These are phyloP conservation scores for Leishmania amazonensis DNA, from an alignment of 208 protist genomes.

Conservation along the genomic window DNA sequence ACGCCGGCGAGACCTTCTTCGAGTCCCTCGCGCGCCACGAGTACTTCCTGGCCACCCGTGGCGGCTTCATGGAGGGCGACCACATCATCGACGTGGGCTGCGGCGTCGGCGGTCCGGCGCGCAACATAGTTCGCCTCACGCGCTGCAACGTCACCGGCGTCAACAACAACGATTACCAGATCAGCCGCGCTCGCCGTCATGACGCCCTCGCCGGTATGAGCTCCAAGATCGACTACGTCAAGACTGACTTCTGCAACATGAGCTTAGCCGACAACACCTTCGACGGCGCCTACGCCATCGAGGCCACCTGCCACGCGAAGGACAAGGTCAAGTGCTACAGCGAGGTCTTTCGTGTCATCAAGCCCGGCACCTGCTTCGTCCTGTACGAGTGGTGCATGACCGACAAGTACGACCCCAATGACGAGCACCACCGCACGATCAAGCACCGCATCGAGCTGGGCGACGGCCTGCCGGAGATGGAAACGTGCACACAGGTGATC, in stretches of 20 bases:
- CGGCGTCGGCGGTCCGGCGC: conserved; percentile 95
- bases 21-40: conserved; percentile 95
- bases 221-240: conserved; percentile 81
- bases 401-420: conserved; percentile 91
- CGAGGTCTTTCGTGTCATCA: conserved; percentile 95
- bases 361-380: conserved; percentile 93
- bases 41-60: conserved; percentile 91
- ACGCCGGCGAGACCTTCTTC: conserved; percentile 87
- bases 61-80: conserved; percentile 86
- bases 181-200: conserved; percentile 82
- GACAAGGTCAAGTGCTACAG: conserved; percentile 92
- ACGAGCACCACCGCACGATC: conserved; percentile 88
- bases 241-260: conserved; percentile 96
- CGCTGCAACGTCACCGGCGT: conserved; percentile 94
- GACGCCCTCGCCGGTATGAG: conserved; percentile 70
- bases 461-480: conserved; percentile 93
- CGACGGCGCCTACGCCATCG: conserved; percentile 96
- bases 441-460: conserved; percentile 95
- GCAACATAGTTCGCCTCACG: conserved; percentile 95
- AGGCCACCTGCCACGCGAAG: conserved; percentile 97
- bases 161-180: conserved; percentile 98
- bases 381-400: conserved; percentile 97
- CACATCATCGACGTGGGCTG: conserved; percentile 94
- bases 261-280: conserved; percentile 88
- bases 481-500: conserved; percentile 70